Conservation (phyloP, 2,329 filamentous ascomycete genomes). For the Epichloe baconii region DNA sequence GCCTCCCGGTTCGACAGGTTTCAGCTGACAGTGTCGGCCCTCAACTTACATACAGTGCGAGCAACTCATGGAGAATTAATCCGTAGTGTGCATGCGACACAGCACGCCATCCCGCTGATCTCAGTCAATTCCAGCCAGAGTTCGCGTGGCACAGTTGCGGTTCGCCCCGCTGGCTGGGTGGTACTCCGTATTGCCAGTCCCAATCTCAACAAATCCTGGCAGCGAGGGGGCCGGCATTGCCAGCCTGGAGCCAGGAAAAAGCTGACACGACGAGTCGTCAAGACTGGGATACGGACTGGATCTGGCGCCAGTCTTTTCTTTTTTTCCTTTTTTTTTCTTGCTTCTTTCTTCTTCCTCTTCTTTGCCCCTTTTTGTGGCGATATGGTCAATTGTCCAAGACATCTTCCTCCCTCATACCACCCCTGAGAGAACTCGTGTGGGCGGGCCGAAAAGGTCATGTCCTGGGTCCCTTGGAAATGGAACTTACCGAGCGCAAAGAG, state of each 20-base stretch:
- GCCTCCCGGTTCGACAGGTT: neutral
- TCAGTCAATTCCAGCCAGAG: neutral
- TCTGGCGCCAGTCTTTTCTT: neutral
- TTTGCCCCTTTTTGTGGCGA: neutral
- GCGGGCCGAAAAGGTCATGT: neutral
- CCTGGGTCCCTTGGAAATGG: neutral
- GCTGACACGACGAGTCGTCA: neutral
- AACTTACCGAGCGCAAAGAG: neutral
- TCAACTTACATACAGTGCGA: neutral
- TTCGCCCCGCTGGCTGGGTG: slow-evolving; percentile 1
- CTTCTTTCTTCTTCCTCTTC: neutral
- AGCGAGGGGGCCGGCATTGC: no score
- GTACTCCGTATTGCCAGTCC: neutral
- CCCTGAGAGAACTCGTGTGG: neutral
- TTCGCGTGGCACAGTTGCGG: neutral
- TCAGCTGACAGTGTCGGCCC: neutral
- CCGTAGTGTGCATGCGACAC: neutral
- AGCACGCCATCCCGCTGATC: slow-evolving; percentile 1
- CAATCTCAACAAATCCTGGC: neutral
- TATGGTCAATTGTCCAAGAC: neutral
- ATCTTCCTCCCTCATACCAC: neutral
- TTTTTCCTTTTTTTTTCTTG: neutral
- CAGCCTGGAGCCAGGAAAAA: neutral
- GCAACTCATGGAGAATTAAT: neutral
- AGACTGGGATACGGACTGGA: neutral